Conservation (phyloP, 2,329 filamentous ascomycete species). For the Nemania sp. region DNA sequence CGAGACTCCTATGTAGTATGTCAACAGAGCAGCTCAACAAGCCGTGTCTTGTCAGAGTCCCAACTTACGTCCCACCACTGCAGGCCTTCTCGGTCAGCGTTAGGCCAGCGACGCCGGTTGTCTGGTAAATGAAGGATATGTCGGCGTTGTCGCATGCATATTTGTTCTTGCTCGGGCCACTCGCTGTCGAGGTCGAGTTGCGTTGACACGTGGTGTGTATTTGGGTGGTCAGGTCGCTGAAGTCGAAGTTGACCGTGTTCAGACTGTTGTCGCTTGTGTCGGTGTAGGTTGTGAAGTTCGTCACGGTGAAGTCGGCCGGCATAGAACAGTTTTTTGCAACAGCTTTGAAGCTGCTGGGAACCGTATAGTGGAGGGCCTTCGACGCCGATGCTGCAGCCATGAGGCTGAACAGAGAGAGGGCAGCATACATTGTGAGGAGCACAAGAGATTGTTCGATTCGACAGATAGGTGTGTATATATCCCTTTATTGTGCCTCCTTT, state of each 20-base stretch:
- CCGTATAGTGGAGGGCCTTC: slow-evolving; percentile 34
- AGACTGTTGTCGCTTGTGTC: slow-evolving; percentile 28
- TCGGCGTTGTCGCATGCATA: slow-evolving; percentile 36
- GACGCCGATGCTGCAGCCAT: slow-evolving; percentile 31
- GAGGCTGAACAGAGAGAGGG: slow-evolving; percentile 30
- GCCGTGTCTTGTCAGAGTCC: neutral
- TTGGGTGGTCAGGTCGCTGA: slow-evolving; percentile 34
- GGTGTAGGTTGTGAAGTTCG: slow-evolving; percentile 35
- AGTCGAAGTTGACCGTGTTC: slow-evolving; percentile 35
- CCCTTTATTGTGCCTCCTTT: neutral
- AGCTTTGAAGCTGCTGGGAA: slow-evolving; percentile 31
- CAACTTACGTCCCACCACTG: slow-evolving; percentile 33
- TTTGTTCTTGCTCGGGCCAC: slow-evolving; percentile 29
- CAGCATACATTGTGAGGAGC: slow-evolving; percentile 29
- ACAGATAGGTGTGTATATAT: neutral
- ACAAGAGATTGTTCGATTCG: neutral
- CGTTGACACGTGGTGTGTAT: slow-evolving; percentile 36
- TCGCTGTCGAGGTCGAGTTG: slow-evolving; percentile 36
- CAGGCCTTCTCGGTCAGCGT: slow-evolving; percentile 38
- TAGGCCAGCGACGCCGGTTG: slow-evolving; percentile 34
- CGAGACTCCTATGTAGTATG: slow-evolving; percentile 16
- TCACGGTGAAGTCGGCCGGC: slow-evolving; percentile 35
- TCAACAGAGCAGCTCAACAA: slow-evolving; percentile 18
- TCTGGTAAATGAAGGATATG: slow-evolving; percentile 40
- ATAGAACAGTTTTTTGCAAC: slow-evolving; percentile 31